phyloP scores from a whole-genome alignment of 768 basidiomycete genomes.

The Boletus rubescentipes region DNA sequence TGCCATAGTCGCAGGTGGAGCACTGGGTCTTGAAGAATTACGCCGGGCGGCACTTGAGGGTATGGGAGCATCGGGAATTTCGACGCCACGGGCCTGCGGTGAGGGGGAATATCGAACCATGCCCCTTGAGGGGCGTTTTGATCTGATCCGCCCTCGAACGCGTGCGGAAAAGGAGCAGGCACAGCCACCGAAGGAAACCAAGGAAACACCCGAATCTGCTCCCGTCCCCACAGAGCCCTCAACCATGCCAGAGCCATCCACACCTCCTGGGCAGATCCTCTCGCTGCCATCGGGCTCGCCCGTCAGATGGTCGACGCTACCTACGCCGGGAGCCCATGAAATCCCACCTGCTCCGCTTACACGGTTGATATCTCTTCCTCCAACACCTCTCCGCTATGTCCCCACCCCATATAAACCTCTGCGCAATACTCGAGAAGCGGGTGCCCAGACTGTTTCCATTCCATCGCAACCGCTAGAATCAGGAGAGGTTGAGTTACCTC shows the following conservation, averaged over 20 bases:
- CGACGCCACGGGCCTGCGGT: conserved; percentile 25
- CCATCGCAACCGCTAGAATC: conserved; percentile 9
- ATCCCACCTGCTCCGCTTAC: conserved; percentile 60
- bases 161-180: conserved; percentile 18
- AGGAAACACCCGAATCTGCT: conserved; percentile 20
- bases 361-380: conserved; percentile 50
- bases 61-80: conserved; percentile 19
- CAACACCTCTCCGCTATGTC: conserved; percentile 28
- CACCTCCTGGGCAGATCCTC: conserved; percentile 37
- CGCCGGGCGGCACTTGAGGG: conserved; percentile 34
- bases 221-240: conserved; percentile 2
- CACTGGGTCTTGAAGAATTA: conserved; percentile 43
- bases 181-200: neutral
- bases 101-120: conserved; percentile 78
- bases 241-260: conserved; percentile 28
- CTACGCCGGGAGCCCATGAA: conserved; percentile 63
- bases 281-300: conserved; percentile 34
- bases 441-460: conserved; percentile 23
- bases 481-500: conserved; percentile 50
- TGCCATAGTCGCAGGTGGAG: conserved; percentile 15
- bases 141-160: conserved; percentile 63
- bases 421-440: conserved; percentile 17
- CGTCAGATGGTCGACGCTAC: conserved; percentile 48
- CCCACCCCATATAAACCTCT: conserved; percentile 16
- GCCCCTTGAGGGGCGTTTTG: conserved; percentile 86